Base-by-base conservation (phyloP, 768 basidiomycete genomes). In the Lactarius psammicola region DNA sequence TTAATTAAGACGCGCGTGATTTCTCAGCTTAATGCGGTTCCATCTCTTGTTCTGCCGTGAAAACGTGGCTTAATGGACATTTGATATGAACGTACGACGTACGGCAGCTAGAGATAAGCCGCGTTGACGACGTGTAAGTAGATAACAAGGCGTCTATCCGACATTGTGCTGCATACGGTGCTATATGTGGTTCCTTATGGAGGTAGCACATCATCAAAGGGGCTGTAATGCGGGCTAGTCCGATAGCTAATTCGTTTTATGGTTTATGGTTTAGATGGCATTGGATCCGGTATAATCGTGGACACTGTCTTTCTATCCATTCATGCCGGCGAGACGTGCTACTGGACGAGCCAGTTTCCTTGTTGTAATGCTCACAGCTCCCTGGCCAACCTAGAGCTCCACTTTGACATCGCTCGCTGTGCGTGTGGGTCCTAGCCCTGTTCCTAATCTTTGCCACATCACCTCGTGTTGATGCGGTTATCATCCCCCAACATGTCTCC, bases 381-480 rank as follows among this genome's bases (percentile, higher is more conserved):
- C 64, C 64, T 65, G 59, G 64, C 59, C 64, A 60, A 65, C 59
- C 38, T n/a, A 38, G n/a, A 20, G 59, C 6, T 51, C 44, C 10
- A 18, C 46, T 57, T 49, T 65, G 64, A 65, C 64, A 55, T 49
- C 9, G 36, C 49, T 26, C 23, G 49, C n/a, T 9, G 23, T 23
- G 46, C n/a, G 11, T 49, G 23, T 49, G 46, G 26, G 49, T 51
- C 49, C 49, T 26, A 49, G 49, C 49, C 23, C 13, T 17, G 65
- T 66, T 42, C 65, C 60, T 66, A 56, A 2, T 20, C 5, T 49
- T 57, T 33, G n/a, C 59, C 10, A 11, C 31, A 31, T 44, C 55
- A 17, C 53, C 38, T 17, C 56, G 23, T 57, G 34, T 61, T 58
- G 56, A 53, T 66, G 54, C 5, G 13, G 5, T 20, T 55, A 49